Base-by-base conservation (phyloP, 495 filamentous ascomycete genomes). In the Aspergillus avenaceus region DNA sequence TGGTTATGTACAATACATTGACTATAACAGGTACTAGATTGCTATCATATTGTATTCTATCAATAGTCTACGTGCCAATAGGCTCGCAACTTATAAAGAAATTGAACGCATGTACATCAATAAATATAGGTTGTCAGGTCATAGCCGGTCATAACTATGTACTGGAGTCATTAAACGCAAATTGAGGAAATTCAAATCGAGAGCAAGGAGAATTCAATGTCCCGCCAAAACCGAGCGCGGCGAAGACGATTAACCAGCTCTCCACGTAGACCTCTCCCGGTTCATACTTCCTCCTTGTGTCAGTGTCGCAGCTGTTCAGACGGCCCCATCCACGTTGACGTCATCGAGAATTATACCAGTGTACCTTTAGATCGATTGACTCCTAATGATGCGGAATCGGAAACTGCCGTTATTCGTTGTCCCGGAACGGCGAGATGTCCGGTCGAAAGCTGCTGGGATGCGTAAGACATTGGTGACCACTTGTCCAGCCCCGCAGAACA, bases 371-470 rank as follows among this genome's bases (percentile, higher is more conserved):
- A 38, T 18, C n/a, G 16, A 38, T 38, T 18, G 16, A 38, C 1
- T 38, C 16, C 4, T 8, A 36, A n/a, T n/a, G n/a, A n/a, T n/a
- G n/a, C n/a, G n/a, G n/a, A n/a, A n/a, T n/a, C n/a, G n/a, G n/a
- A n/a, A n/a, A n/a, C n/a, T n/a, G n/a, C n/a, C n/a, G n/a, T n/a
- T n/a, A n/a, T n/a, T n/a, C n/a, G n/a, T 19, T 8, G 16, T 44
- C 52, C 53, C 5, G 52, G 28, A n/a, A 49, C 53, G 7, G 53
- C 53, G 31, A 53, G 50, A 37, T 50, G 49, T 21, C 54, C 55
- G 12, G 34, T 38, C 34, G 34, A 2, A 21, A 9, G 34, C 34
- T 19, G 34, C 34, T 38, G 18, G 7, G 18, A 38, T 38, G 2
- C 7, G 34, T 38, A 38, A 38, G n/a, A 36, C 6, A 7, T 14